Percentiles rank a stretch among this genome's conserved stretches.
phyloP scores from a whole-genome alignment of 192 early-diverging fungal genomes.

The Cladochytrium replicatum region DNA sequence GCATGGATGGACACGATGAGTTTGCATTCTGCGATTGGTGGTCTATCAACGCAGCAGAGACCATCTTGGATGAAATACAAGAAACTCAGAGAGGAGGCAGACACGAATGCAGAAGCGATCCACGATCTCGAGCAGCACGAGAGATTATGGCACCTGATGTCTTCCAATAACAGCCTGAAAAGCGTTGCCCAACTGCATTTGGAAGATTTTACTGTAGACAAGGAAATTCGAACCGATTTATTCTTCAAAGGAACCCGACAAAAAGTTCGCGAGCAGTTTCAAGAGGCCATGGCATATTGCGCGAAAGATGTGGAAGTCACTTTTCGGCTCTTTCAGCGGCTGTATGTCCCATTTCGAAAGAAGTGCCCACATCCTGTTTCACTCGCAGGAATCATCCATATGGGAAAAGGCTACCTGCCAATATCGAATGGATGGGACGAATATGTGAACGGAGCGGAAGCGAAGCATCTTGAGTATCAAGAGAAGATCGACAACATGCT shows the following conservation, averaged over 20 bases:
- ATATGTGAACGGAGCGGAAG: constrained; percentile 53
- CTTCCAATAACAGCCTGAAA: constrained; percentile 64
- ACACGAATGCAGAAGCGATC: not conserved
- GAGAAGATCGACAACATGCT: constrained; percentile 43
- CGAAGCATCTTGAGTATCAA: constrained; percentile 39
- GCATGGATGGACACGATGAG: constrained; percentile 88
- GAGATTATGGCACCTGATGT: constrained; percentile 41
- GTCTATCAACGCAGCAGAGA: constrained; percentile 84
- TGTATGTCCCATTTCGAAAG: constrained; percentile 58
- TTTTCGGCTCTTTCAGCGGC: constrained; percentile 52
- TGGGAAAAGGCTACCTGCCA: constrained; percentile 78
- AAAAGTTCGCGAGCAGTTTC: constrained; percentile 44
- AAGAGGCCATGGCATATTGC: constrained; percentile 68
- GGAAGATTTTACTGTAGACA: constrained; percentile 58
- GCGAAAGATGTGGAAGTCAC: constrained; percentile 78
- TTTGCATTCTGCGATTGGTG: constrained; percentile 79
- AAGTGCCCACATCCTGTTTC: constrained; percentile 93
- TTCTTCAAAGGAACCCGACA: constrained; percentile 49
- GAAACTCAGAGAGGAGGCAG: constrained; percentile 33
- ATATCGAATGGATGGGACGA: constrained; percentile 70
- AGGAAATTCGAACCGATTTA: constrained; percentile 39
- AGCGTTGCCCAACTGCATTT: constrained; percentile 77
- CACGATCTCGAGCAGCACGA: constrained; percentile 1
- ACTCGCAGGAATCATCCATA: constrained; percentile 81
- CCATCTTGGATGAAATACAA: constrained; percentile 62